Evolutionary conservation across 2,329 filamentous ascomycete genomes (phyloP), one percentile per base, ranked within the genome.

Genomic region (Talaromyces sp.): DNA sequence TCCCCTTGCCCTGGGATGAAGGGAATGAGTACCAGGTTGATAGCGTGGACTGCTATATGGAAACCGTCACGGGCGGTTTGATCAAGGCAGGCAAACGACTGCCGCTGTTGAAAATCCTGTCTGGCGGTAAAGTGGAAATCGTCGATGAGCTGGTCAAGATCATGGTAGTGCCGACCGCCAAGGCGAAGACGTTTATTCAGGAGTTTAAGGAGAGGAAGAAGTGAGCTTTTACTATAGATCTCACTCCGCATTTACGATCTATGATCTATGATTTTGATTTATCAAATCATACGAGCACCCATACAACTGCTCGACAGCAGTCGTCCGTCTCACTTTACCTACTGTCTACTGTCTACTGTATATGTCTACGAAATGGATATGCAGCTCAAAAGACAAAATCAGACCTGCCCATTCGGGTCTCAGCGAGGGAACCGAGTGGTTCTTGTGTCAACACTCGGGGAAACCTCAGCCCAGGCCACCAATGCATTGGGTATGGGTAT

Each of bases 11-110:
- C 13, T 99, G 95, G 95, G 95, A 98, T 69, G 70, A 74, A 17
- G 78, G 82, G 63, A 76, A 82, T 1, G 86, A 86, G 69, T 97
- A 96, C 75, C 84, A 79, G 0, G 68, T 82, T 1, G 80, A 81
- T 0, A 80, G 77, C 0, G 91, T 96, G 4, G 92, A 96, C 67
- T 95, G 91, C 70, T 98, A 91, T 75, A 89, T 96, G 81, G 92
- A 97, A 80, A 98, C 92, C 0, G 77, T 78, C 4, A 80, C 81
- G 0, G 92, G 92, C 0, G 92, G 93, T 0, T 75, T 99, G 69
- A 85, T 96, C 69, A 97, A 96, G 79, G 88, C 93, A 25, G 93
- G 95, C 55, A 93, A 91, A 83, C 95, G 93, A 72, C 82, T 95
- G 65, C 81, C 85, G 22, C 74, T 98, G 67, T 75, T 92, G 57